Conservation (phyloP, 192 early-diverging fungal species). For the Obelidium mucronatum region DNA sequence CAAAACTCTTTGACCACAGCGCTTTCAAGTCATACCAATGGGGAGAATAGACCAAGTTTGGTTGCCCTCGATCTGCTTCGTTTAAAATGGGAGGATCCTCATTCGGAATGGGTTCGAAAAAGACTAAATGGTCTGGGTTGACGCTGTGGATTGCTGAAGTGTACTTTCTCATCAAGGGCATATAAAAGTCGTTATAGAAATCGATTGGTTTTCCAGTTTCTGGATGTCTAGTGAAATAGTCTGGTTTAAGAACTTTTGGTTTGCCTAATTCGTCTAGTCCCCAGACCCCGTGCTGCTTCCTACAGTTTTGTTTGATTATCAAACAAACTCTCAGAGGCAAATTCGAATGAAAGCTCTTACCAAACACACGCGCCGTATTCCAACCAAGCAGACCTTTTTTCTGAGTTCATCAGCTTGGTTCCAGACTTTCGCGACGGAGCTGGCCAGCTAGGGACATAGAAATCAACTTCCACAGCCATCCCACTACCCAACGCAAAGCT, state of each 20-base stretch:
- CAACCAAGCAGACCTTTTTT: constrained; percentile 67
- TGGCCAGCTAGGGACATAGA: constrained; percentile 80
- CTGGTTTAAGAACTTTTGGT: constrained; percentile 57
- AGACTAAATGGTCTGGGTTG: constrained; percentile 60
- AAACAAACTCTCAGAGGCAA: background rate
- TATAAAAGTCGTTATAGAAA: constrained; percentile 75
- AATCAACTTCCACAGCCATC: constrained; percentile 72
- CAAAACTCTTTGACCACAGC: constrained; percentile 57
- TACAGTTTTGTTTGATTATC: constrained; percentile 13
- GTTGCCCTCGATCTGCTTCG: constrained; percentile 41
- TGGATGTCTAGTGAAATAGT: constrained; percentile 76
- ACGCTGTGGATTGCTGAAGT: constrained; percentile 66
- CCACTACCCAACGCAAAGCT: constrained; percentile 79
- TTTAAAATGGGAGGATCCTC: constrained; percentile 59
- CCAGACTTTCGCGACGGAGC: constrained; percentile 68
- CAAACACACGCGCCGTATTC: constrained; percentile 71
- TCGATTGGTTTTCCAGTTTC: constrained; percentile 58
- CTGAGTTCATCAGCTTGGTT: constrained; percentile 64
- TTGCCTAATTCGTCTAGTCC: constrained; percentile 56
- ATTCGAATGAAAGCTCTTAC: too few relatives aligned
- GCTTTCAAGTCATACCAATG: constrained; percentile 91
- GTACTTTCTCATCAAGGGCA: constrained; percentile 75
- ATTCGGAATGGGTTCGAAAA: constrained; percentile 84
- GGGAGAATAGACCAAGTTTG: constrained; percentile 76
- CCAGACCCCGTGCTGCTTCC: constrained; percentile 80